These are phyloP conservation scores for Talaromyces sp. DNA, from an alignment of 2,329 filamentous ascomycete species.

Conservation along the genomic window DNA sequence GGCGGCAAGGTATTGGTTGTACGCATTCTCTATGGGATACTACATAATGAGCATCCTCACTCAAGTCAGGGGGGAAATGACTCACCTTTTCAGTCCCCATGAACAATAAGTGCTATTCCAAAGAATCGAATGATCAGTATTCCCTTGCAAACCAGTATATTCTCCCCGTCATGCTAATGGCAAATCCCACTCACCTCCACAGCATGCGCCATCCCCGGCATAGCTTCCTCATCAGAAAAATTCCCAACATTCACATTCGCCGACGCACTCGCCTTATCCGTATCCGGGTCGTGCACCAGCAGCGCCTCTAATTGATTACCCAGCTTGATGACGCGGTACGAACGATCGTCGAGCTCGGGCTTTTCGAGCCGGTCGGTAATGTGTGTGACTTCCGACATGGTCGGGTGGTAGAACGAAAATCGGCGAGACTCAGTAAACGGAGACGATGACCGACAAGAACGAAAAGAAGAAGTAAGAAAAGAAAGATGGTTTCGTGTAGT, in stretches of 20 bases:
- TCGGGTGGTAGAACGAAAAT: conserved; percentile 19
- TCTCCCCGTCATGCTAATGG: neutral
- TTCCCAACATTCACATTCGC: conserved; percentile 95
- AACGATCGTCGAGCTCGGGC: conserved; percentile 77
- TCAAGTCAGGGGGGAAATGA: neutral
- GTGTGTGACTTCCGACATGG: conserved; percentile 32
- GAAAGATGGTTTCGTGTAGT: neutral
- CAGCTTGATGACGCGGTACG: conserved; percentile 82
- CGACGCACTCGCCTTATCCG: conserved; percentile 93
- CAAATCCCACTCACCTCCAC: conserved; percentile 56
- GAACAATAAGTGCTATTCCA: conserved; percentile 71
- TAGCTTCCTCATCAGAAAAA: conserved; percentile 85
- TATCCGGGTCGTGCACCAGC: conserved; percentile 88
- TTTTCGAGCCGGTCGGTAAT: conserved; percentile 74
- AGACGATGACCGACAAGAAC: neutral
- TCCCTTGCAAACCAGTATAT: neutral
- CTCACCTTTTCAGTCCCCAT: conserved; percentile 93
- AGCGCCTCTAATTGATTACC: conserved; percentile 85
- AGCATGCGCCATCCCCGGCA: conserved; percentile 93
- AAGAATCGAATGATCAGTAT: neutral
- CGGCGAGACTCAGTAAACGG: conserved; percentile 12
- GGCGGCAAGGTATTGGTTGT: conserved; percentile 85
- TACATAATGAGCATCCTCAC: conserved; percentile 30
- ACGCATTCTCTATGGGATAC: conserved; percentile 93
- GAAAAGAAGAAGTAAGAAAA: neutral